Evolutionary conservation across 495 filamentous ascomycete genomes (phyloP).

Genomic region (Talaromyces borbonicus): DNA sequence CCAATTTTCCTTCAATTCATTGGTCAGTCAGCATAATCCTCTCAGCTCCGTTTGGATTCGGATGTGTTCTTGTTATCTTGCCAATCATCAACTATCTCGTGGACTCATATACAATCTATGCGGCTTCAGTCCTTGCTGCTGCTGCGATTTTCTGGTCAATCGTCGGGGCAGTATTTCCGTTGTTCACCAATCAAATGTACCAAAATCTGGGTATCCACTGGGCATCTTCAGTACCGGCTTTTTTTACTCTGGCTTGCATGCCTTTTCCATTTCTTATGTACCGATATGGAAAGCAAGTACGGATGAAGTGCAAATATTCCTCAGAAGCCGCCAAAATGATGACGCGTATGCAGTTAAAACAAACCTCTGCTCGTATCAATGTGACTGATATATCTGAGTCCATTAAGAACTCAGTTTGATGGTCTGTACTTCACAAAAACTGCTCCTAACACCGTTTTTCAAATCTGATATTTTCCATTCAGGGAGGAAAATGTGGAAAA

Average conservation of each 20-base stretch:
- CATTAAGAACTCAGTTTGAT: too few relatives aligned
- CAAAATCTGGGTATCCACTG: conserved; percentile 56
- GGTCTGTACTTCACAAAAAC: too few relatives aligned
- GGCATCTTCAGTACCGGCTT: conserved; percentile 58
- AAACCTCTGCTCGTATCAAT: neutral
- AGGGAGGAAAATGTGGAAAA: too few relatives aligned
- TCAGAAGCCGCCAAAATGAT: conserved; percentile 38
- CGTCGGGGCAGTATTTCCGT: conserved; percentile 63
- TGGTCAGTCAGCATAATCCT: conserved; percentile 48
- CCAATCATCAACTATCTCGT: conserved; percentile 59
- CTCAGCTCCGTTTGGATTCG: conserved; percentile 51
- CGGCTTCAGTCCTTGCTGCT: conserved; percentile 59
- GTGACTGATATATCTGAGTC: neutral
- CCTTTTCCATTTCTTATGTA: conserved; percentile 64
- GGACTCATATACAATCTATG: conserved; percentile 60
- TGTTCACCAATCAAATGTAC: conserved; percentile 63
- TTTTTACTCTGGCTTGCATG: conserved; percentile 53
- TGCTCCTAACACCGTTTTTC: too few relatives aligned
- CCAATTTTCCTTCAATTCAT: conserved; percentile 47
- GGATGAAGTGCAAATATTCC: conserved; percentile 56
- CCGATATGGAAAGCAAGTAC: conserved; percentile 49
- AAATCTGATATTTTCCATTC: too few relatives aligned
- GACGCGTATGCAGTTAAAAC: conserved; percentile 10
- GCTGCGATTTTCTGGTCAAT: conserved; percentile 48
- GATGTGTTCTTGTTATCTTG: conserved; percentile 53